Percentiles rank a stretch among this genome's conserved stretches.
Evolutionary conservation across 352 stramenopile species (phyloP).

Genomic region (Globisporangium echinulatum): DNA sequence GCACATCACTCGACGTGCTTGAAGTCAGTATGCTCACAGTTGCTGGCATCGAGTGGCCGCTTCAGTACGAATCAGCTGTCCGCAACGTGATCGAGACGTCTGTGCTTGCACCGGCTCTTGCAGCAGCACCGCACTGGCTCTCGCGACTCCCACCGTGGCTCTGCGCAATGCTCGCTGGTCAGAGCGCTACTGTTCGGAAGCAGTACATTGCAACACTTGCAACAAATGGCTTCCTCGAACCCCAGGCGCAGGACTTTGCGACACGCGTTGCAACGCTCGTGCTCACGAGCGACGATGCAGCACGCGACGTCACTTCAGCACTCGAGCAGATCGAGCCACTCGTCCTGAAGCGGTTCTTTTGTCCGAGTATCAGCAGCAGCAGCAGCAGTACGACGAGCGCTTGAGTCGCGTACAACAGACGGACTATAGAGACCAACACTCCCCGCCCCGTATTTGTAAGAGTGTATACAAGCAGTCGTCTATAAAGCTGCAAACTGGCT

Average conservation of each 20-base stretch:
- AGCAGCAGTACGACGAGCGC: neutral
- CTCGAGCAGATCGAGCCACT: slow-evolving; percentile 26
- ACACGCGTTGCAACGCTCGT: slow-evolving; percentile 28
- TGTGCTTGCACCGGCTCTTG: slow-evolving; percentile 1
- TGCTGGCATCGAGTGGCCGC: slow-evolving; percentile 1
- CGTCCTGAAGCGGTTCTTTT: slow-evolving; percentile 27
- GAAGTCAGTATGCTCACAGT: slow-evolving; percentile 6
- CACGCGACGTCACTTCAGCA: slow-evolving; percentile 10
- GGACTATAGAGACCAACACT: neutral
- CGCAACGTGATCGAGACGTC: slow-evolving; percentile 1
- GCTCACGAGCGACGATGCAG: slow-evolving; percentile 16
- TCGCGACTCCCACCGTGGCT: slow-evolving; percentile 12
- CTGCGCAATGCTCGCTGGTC: slow-evolving; percentile 9
- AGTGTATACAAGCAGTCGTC: no score
- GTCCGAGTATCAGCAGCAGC: neutral
- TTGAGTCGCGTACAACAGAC: neutral
- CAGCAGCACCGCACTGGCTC: slow-evolving; percentile 3
- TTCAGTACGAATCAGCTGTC: neutral
- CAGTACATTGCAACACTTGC: slow-evolving; percentile 26
- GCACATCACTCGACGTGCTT: slow-evolving; percentile 6
- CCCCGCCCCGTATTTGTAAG: no score
- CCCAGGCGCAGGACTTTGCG: slow-evolving; percentile 31
- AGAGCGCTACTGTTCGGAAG: slow-evolving; percentile 13
- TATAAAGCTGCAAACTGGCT: no score
- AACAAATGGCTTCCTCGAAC: slow-evolving; percentile 27